A percentile compares a stretch with the other conserved stretches of the same genome.
These are phyloP conservation scores for Sapria himalayana DNA, from an alignment of 345 rosid genomes.

Conservation along the genomic window DNA sequence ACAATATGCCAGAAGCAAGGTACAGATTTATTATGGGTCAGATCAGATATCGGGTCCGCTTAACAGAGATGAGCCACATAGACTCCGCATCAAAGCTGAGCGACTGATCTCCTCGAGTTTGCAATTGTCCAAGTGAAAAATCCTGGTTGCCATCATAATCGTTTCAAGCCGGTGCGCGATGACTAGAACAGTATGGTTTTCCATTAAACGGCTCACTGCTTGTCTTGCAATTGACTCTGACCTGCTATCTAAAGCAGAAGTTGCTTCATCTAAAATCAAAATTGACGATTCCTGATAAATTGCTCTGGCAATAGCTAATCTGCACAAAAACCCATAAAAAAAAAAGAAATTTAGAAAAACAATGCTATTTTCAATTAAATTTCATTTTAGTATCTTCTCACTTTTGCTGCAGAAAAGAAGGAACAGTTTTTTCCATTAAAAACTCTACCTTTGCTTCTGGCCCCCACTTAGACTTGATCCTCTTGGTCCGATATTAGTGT, in stretches of 20 bases:
- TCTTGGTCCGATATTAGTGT: constrained; percentile 59
- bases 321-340: constrained; percentile 12
- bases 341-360: not conserved
- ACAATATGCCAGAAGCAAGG: too few relatives aligned
- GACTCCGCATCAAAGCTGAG: constrained; percentile 21
- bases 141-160: constrained; percentile 54
- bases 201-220: constrained; percentile 56
- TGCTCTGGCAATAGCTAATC: constrained; percentile 88
- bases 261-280: constrained; percentile 91
- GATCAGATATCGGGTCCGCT: constrained; percentile 38
- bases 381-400: not conserved
- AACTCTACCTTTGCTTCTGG: constrained; percentile 68
- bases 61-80: constrained; percentile 14
- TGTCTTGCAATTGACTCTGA: constrained; percentile 74
- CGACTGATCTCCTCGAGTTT: constrained; percentile 42
- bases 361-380: not conserved
- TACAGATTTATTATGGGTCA: too few relatives aligned
- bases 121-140: constrained; percentile 45
- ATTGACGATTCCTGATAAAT: constrained; percentile 60
- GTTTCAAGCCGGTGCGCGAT: constrained; percentile 92
- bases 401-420: too few relatives aligned
- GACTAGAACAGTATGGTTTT: constrained; percentile 68
- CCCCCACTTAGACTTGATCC: constrained; percentile 92
- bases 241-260: constrained; percentile 85
- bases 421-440: not conserved